phyloP scores from a whole-genome alignment of 2,329 filamentous ascomycete species.

The Iodosphaeria phyllophila region DNA sequence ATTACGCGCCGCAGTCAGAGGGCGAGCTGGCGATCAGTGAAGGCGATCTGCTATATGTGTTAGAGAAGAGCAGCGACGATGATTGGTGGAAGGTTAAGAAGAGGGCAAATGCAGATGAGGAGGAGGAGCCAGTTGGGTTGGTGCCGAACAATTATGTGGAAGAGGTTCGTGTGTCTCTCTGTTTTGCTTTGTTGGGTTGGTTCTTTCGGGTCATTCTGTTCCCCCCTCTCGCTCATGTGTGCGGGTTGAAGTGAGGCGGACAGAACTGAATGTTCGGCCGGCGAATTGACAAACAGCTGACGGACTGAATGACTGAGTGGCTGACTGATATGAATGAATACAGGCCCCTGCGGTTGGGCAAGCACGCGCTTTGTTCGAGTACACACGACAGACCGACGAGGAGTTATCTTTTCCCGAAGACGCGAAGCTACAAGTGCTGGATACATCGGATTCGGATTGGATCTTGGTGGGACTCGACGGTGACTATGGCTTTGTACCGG shows the following conservation, averaged over 20 bases:
- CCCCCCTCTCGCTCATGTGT: no score
- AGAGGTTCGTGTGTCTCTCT: conserved; percentile 46
- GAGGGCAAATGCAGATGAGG: conserved; percentile 63
- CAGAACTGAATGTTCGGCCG: no score
- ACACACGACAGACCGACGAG: conserved; percentile 91
- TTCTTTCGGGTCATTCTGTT: conserved; percentile 3
- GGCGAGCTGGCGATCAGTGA: conserved; percentile 73
- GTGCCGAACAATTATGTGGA: conserved; percentile 93
- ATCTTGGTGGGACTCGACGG: conserved; percentile 71
- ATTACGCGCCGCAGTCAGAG: conserved; percentile 74
- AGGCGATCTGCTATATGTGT: conserved; percentile 73
- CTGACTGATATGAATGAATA: no score
- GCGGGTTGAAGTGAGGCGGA: no score
- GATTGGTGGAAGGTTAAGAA: conserved; percentile 97
- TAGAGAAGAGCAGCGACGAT: conserved; percentile 63
- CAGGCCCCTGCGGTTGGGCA: conserved; percentile 47
- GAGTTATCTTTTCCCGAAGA: conserved; percentile 93
- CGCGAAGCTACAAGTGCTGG: conserved; percentile 64
- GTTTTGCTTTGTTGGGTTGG: neutral
- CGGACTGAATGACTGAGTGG: no score
- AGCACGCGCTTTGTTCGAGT: conserved; percentile 94
- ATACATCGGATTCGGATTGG: conserved; percentile 88
- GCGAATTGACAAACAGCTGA: no score
- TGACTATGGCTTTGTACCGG: conserved; percentile 85
- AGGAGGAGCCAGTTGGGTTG: conserved; percentile 77